These are phyloP conservation scores for Eremochloa ophiuroides DNA, from an alignment of 176 grass and related monocot species.

Conservation along the genomic window DNA sequence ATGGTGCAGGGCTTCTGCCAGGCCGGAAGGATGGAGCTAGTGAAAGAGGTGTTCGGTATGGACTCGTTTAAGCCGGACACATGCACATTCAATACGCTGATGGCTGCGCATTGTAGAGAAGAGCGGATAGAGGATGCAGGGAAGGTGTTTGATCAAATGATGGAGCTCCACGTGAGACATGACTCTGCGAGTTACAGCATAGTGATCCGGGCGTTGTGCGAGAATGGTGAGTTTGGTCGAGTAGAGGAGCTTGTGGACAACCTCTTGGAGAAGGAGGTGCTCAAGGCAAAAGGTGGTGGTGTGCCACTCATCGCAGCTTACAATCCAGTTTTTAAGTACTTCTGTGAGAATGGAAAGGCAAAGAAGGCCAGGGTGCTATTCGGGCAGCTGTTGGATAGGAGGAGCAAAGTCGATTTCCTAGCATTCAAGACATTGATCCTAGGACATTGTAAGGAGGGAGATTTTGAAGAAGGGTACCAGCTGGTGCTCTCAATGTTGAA, in stretches of 20 bases:
- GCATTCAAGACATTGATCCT: conserved; percentile 84
- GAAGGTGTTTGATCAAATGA: conserved; percentile 74
- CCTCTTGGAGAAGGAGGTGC: conserved; percentile 69
- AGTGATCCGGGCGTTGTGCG: conserved; percentile 49
- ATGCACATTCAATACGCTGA: conserved; percentile 80
- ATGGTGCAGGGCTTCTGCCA: conserved; percentile 84
- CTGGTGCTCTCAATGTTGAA: conserved; percentile 75
- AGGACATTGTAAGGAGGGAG: conserved; percentile 71
- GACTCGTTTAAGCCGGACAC: conserved; percentile 70
- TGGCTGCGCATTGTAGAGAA: conserved; percentile 42
- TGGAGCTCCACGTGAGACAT: conserved; percentile 45
- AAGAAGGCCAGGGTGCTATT: conserved; percentile 72
- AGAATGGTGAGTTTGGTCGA: conserved; percentile 37
- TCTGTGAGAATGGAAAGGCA: conserved; percentile 62
- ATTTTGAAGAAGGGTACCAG: conserved; percentile 57
- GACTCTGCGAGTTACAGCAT: conserved; percentile 85
- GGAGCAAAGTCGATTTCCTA: conserved; percentile 51
- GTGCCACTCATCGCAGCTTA: conserved; percentile 64
- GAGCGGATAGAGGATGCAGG: conserved; percentile 39
- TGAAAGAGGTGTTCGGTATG: conserved; percentile 49
- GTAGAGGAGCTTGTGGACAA: conserved; percentile 73
- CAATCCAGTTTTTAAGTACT: conserved; percentile 62
- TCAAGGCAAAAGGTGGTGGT: conserved; percentile 49
- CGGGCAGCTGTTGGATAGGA: conserved; percentile 55
- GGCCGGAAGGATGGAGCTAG: conserved; percentile 77